phyloP scores from a whole-genome alignment of 805 yeast species.

The Zygosaccharomyces lentus region DNA sequence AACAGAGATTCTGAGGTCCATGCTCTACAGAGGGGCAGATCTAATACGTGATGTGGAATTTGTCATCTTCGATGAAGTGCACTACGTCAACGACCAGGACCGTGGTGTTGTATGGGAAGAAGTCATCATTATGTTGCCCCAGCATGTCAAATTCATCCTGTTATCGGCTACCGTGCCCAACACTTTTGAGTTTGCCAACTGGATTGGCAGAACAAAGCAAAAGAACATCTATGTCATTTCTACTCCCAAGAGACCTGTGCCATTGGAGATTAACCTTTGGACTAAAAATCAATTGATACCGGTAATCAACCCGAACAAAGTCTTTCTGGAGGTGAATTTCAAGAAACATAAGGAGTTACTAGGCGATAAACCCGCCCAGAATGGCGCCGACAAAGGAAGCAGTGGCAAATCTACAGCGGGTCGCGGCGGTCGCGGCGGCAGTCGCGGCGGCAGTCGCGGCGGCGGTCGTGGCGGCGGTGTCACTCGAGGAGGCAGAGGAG shows the following conservation, averaged over 20 bases:
- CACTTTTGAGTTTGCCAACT: constrained; percentile 93
- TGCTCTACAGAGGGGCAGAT: constrained; percentile 96
- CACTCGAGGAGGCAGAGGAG: constrained; percentile 34
- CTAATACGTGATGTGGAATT: constrained; percentile 94
- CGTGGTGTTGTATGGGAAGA: constrained; percentile 99
- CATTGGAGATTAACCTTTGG: constrained; percentile 82
- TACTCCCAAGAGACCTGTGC: constrained; percentile 95
- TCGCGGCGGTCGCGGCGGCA: constrained; percentile 21
- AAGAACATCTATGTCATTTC: constrained; percentile 95
- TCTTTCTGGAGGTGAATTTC: constrained; percentile 62
- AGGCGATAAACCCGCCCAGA: constrained; percentile 40
- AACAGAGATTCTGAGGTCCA: constrained; percentile 89
- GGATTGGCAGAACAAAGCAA: constrained; percentile 97
- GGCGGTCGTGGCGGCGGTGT: constrained; percentile 25
- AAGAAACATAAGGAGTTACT: constrained; percentile 52
- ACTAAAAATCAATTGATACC: constrained; percentile 71
- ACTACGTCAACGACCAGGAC: constrained; percentile 93
- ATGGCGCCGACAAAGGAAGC: constrained; percentile 41
- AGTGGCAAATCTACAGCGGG: constrained; percentile 34
- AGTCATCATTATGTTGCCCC: constrained; percentile 95
- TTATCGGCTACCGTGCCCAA: constrained; percentile 98
- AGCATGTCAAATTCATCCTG: constrained; percentile 86
- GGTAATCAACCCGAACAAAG: constrained; percentile 68
- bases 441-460: constrained; percentile 18
- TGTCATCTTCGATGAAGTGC: constrained; percentile 97